Conservation (phyloP, 768 basidiomycete species). For the Tulasnella sp. region DNA sequence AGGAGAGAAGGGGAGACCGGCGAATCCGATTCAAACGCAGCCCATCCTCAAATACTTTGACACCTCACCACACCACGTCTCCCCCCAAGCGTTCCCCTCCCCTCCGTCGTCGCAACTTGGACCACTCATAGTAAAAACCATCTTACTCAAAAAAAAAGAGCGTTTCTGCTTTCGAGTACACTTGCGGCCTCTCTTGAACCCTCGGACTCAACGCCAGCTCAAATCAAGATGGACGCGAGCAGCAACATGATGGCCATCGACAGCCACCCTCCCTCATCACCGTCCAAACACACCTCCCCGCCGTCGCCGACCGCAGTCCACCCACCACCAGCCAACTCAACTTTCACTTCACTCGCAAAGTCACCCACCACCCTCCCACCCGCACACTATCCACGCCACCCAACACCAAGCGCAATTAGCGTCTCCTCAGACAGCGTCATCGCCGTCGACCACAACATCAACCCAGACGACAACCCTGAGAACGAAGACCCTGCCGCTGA, state of each 20-base stretch:
- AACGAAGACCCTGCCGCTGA: not conserved
- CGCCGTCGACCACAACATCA: not conserved
- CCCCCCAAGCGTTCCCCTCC: not conserved
- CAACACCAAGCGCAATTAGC: not conserved
- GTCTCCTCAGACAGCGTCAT: not conserved
- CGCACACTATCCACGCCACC: not conserved
- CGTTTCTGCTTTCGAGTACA: not conserved
- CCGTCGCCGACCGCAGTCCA: not conserved
- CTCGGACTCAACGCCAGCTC: not conserved
- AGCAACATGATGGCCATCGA: slow-evolving; percentile 16
- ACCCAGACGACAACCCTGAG: slow-evolving; percentile 10
- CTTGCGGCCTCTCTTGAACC: not conserved
- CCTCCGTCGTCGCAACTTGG: not conserved
- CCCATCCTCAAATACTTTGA: slow-evolving; percentile 10
- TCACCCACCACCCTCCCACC: not conserved
- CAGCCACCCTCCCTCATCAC: slow-evolving; percentile 3
- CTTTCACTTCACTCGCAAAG: not conserved
- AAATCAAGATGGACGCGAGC: not conserved
- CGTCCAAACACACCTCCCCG: slow-evolving; percentile 22
- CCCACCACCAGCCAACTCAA: not conserved
- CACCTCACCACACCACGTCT: not conserved
- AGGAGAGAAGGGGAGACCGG: slow-evolving; percentile 4
- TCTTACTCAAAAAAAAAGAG: not conserved
- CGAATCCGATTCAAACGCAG: slow-evolving; percentile 18
- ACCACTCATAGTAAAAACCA: not conserved